Evolutionary conservation across 2,329 filamentous ascomycete species (phyloP).

Genomic region (Zymoseptoria passerinii): DNA sequence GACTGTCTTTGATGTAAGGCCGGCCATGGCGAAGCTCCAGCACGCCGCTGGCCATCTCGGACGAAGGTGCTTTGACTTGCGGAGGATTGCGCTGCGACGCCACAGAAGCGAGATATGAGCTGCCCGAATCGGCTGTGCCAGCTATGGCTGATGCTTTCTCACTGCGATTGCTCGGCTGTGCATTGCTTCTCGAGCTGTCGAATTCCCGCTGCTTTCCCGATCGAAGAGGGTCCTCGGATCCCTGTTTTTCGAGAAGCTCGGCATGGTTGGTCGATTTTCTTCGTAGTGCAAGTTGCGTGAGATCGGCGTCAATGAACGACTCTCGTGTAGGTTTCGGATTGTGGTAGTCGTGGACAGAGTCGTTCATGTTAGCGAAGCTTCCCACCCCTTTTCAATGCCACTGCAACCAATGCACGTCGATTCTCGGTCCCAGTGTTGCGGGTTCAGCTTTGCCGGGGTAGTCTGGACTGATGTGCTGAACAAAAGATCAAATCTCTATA

Average conservation of each 20-base stretch:
- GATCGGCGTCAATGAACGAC: not conserved
- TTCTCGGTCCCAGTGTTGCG: not conserved
- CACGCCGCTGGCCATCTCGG: conserved; percentile 4
- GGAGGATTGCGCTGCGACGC: not conserved
- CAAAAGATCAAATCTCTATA: not conserved
- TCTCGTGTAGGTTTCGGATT: not conserved
- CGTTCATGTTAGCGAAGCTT: not conserved
- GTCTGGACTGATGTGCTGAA: not conserved
- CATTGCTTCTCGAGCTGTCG: not conserved
- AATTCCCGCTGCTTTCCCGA: not conserved
- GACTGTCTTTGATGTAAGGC: conserved; percentile 69
- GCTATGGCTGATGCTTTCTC: not conserved
- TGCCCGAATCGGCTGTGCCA: not conserved
- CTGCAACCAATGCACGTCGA: not conserved
- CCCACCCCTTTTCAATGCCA: not conserved
- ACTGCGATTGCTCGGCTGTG: not conserved
- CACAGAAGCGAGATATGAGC: not conserved
- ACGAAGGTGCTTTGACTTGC: not conserved
- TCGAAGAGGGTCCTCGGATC: no score
- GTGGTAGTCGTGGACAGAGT: not conserved
- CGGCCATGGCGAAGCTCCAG: conserved; percentile 63
- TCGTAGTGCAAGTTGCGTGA: not conserved
- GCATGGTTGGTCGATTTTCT: not conserved
- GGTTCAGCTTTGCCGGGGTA: not conserved
- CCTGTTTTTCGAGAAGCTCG: no score